A percentile compares a stretch with the other conserved stretches of the same genome.
Conservation (phyloP, 306 rosid species). For the Echinosophora koreensis region DNA sequence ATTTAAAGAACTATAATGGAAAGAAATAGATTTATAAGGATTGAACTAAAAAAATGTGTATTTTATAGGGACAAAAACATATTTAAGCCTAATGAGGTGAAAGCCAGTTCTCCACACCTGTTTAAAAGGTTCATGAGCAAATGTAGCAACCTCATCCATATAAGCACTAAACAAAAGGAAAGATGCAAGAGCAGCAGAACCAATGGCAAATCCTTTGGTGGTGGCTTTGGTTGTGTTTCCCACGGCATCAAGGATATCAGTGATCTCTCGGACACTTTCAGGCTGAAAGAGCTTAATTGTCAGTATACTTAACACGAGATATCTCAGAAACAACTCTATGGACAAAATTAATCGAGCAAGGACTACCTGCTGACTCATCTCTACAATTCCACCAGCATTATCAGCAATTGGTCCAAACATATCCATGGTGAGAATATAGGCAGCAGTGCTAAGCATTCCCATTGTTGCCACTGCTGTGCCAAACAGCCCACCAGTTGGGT, state of each 20-base stretch:
- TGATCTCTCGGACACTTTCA: slow-evolving; percentile 97
- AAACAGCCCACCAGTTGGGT: slow-evolving; percentile 93
- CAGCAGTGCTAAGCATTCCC: slow-evolving; percentile 99
- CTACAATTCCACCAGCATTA: slow-evolving; percentile 99
- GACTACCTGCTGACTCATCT: slow-evolving; percentile 98
- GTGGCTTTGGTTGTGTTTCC: slow-evolving; percentile 99
- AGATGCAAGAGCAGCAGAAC: slow-evolving; percentile 99
- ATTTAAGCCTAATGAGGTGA: slow-evolving; percentile 18
- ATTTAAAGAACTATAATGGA: background rate
- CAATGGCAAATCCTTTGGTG: slow-evolving; percentile 98
- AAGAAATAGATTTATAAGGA: slow-evolving; percentile 2
- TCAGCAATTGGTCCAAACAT: slow-evolving; percentile 99
- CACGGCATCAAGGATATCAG: slow-evolving; percentile 96
- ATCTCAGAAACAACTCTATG: slow-evolving; percentile 36
- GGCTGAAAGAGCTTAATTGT: slow-evolving; percentile 65
- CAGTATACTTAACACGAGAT: slow-evolving; percentile 27
- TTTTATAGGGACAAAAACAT: background rate
- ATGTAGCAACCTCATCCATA: slow-evolving; percentile 94
- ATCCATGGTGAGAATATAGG: slow-evolving; percentile 99
- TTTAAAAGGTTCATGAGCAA: slow-evolving; percentile 81
- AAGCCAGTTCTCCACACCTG: slow-evolving; percentile 63
- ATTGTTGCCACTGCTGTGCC: slow-evolving; percentile 99
- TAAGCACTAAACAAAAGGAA: slow-evolving; percentile 99
- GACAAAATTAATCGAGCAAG: slow-evolving; percentile 38
- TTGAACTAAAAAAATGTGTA: background rate